Base-by-base conservation (phyloP, 176 grass and related monocot genomes). In the Triticum turgidum region DNA sequence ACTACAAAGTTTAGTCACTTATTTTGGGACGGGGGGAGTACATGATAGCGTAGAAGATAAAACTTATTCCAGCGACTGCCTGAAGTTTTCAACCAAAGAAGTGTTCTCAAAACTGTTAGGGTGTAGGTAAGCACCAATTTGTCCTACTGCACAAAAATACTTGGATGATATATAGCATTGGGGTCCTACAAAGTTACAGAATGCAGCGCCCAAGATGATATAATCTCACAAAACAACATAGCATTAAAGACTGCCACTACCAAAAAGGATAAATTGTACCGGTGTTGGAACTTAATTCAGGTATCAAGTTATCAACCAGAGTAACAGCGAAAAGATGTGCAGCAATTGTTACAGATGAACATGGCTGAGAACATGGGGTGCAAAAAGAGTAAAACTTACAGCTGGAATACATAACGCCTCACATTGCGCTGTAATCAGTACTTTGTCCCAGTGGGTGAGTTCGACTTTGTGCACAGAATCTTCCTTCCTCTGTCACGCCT, bases 401-500 rank as follows among this genome's bases (percentile, higher is more conserved):
- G 72, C 9, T 65, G 64, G 54, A 65, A 42, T 61, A 79, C 33
- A 79, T 24, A 56, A 25, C 2, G 15, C 51, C 44, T 82, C 82
- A 78, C 44, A 70, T 21, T 54, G 81, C 30, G 41, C 51, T 45
- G 30, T 65, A 85, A 72, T 88, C 44, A 91, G 11, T 35, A 65
- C 76, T 84, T 92, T 71, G 61, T 84, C 79, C 97, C 90, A 20
- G 51, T 94, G 77, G 56, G 86, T 35, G 94, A 89, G 79, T 98
- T 90, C 32, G 91, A 80, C 76, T 80, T 98, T 81, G 96, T 93
- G 88, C 96, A 98, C 37, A 98, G 93, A 88, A 93, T 74, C 85
- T 90, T 96, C 83, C 97, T 92, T 85, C 97, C 97, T 87, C 91
- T 99, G 41, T 51, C 87, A 27, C 92, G 97, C 63, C 97, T 94